Evolutionary conservation across 2,329 filamentous ascomycete genomes (phyloP), one percentile per base, ranked within the genome.

Genomic region (Penicillium sumatraense): DNA sequence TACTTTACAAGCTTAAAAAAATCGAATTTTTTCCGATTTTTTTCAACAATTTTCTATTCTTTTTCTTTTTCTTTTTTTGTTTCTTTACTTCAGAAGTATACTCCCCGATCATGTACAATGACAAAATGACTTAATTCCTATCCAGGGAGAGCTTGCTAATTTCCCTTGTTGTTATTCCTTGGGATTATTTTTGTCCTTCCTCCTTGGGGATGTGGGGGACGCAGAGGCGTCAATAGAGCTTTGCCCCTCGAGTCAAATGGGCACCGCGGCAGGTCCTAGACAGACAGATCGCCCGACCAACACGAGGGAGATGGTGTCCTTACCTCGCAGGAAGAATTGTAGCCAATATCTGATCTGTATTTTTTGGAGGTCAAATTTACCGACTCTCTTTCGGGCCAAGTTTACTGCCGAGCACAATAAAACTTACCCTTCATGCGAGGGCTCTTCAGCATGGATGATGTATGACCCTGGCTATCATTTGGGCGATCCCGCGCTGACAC

Each of bases 141-240:
- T 31, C 42, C 13, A 31, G 42, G 42, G 11, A 20, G 16, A 46
- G 11, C 42, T 31, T 46, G 42, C n/a, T 46, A n/a, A 31, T 26
- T 44, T 46, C 42, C 42, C 26, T 21, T 40, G 13, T 21, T 33
- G 29, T 44, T 42, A 41, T 50, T 20, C 9, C 18, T n/a, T 20
- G 9, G 9, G 2, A 33, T 33, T 52, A 46, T 35, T 54, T 56
- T 50, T 50, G 38, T 27, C 38, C 54, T 56, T 48, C 54, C 51
- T 53, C 63, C 54, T 59, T 63, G 36, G 55, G 55, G 57, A 65
- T 59, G 60, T 63, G 60, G 63, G 63, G 62, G 58, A 56, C 56
- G 51, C 48, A 49, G 10, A 24, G 29, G 42, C 23, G 40, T 55
- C 60, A 56, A 59, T 64, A 60, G 54, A 56, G 50, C 49, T 45